Evolutionary conservation across 495 filamentous ascomycete genomes (phyloP).

Genomic region (Podospora appendiculata): DNA sequence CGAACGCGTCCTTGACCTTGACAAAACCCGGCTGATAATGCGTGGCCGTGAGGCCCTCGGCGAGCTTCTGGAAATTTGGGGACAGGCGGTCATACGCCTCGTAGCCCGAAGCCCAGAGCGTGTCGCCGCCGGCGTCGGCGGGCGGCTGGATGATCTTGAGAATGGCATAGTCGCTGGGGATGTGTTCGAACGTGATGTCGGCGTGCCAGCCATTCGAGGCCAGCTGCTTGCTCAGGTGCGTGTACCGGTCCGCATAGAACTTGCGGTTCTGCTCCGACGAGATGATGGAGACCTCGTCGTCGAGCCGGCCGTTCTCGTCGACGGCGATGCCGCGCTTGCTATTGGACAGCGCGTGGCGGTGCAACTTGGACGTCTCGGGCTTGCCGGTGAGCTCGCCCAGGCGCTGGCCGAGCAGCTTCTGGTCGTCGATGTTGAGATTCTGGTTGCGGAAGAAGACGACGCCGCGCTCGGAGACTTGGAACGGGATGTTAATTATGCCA

Average conservation of each 20-base stretch:
- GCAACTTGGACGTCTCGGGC: conserved; percentile 53
- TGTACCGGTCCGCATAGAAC: conserved; percentile 51
- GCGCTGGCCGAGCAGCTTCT: conserved; percentile 55
- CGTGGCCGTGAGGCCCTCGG: conserved; percentile 58
- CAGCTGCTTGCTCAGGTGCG: conserved; percentile 37
- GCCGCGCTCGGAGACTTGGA: conserved; percentile 64
- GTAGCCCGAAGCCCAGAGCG: conserved; percentile 62
- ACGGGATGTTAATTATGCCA: background rate
- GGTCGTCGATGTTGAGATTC: conserved; percentile 53
- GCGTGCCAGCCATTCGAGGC: conserved; percentile 29
- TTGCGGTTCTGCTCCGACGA: conserved; percentile 55
- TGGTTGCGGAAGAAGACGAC: conserved; percentile 70
- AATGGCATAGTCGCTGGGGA: conserved; percentile 55
- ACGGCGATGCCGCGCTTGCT: conserved; percentile 38
- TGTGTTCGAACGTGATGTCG: conserved; percentile 53
- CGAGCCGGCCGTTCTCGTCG: conserved; percentile 47
- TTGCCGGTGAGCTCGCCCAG: conserved; percentile 62
- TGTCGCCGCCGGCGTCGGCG: conserved; percentile 54
- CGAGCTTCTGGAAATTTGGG: conserved; percentile 50
- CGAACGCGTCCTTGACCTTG: conserved; percentile 42
- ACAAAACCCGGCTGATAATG: conserved; percentile 54
- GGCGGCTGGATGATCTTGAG: conserved; percentile 52
- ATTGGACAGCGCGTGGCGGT: conserved; percentile 49
- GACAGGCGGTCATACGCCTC: conserved; percentile 66
- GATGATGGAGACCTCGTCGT: conserved; percentile 66